A percentile compares a stretch with the other conserved stretches of the same genome.
phyloP scores from a whole-genome alignment of 257 asterid genomes.

The Primulina tabacum region DNA sequence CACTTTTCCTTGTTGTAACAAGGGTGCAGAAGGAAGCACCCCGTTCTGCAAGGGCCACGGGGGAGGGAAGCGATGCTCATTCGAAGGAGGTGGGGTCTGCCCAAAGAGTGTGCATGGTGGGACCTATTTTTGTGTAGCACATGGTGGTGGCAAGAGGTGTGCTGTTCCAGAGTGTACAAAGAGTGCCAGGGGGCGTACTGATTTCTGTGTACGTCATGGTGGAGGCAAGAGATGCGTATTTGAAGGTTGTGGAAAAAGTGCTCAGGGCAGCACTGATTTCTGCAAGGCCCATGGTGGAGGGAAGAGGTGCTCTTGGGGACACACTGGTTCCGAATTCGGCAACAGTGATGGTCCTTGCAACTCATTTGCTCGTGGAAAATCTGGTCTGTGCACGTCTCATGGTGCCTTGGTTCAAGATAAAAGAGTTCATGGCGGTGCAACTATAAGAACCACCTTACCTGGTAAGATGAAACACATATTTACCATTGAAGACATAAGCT shows the following conservation, averaged over 20 bases:
- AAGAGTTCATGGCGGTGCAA: slow-evolving; percentile 84
- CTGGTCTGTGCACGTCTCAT: slow-evolving; percentile 74
- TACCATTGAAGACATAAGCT: slow-evolving; percentile 34
- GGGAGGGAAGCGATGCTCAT: slow-evolving; percentile 87
- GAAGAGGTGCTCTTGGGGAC: slow-evolving; percentile 88
- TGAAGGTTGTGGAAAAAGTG: slow-evolving; percentile 87
- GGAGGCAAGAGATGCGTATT: slow-evolving; percentile 88
- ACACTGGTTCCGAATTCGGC: slow-evolving; percentile 61
- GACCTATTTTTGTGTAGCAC: slow-evolving; percentile 82
- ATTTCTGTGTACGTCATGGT: slow-evolving; percentile 87
- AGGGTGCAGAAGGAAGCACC: slow-evolving; percentile 96
- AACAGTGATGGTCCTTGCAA: slow-evolving; percentile 59
- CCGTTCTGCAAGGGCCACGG: slow-evolving; percentile 93
- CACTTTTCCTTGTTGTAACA: slow-evolving; percentile 57
- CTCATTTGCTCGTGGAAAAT: slow-evolving; percentile 68
- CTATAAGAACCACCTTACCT: slow-evolving; percentile 38
- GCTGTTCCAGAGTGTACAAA: slow-evolving; percentile 71
- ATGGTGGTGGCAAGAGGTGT: slow-evolving; percentile 94
- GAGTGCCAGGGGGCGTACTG: slow-evolving; percentile 95
- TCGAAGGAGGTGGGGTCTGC: slow-evolving; percentile 75
- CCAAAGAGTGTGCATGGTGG: slow-evolving; percentile 97
- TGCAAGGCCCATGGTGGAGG: slow-evolving; percentile 99
- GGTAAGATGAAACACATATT: slow-evolving; percentile 36
- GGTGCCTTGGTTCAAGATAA: slow-evolving; percentile 75
- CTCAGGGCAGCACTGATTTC: slow-evolving; percentile 94